Evolutionary conservation across 352 stramenopile genomes (phyloP).

Genomic region (Poterioochromonas sp.): DNA sequence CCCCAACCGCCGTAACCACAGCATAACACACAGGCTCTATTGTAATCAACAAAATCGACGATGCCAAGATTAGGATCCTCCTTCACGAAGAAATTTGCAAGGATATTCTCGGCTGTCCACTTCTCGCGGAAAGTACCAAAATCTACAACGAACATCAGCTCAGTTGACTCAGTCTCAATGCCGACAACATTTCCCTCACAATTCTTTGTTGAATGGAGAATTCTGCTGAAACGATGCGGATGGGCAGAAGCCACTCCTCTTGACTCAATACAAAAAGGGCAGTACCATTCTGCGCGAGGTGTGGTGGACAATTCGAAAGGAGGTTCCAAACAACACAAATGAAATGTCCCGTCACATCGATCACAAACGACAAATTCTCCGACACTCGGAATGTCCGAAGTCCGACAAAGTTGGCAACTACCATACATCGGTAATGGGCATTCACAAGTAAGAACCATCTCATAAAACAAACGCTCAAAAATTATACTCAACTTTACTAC

Average conservation of each 20-base stretch:
- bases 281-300: constrained; percentile 20
- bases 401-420: constrained; percentile 10
- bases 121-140: not conserved
- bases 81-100: not conserved
- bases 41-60: no score
- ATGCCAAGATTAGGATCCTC: not conserved
- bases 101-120: not conserved
- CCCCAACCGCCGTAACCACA: no score
- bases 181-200: not conserved
- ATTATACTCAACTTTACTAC: not conserved
- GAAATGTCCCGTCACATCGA: constrained; percentile 17
- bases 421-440: not conserved
- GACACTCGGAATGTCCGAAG: not conserved
- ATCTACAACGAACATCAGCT: not conserved
- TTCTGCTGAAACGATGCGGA: not conserved
- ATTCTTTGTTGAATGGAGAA: not conserved
- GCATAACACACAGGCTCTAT: no score
- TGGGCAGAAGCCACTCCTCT: not conserved
- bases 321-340: constrained; percentile 5
- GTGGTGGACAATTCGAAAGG: not conserved
- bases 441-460: not conserved
- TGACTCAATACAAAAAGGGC: constrained; percentile 14
- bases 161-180: not conserved
- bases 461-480: constrained; percentile 26
- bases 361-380: not conserved